These are phyloP conservation scores for Pythium biforme DNA, from an alignment of 352 stramenopile genomes.

Conservation along the genomic window DNA sequence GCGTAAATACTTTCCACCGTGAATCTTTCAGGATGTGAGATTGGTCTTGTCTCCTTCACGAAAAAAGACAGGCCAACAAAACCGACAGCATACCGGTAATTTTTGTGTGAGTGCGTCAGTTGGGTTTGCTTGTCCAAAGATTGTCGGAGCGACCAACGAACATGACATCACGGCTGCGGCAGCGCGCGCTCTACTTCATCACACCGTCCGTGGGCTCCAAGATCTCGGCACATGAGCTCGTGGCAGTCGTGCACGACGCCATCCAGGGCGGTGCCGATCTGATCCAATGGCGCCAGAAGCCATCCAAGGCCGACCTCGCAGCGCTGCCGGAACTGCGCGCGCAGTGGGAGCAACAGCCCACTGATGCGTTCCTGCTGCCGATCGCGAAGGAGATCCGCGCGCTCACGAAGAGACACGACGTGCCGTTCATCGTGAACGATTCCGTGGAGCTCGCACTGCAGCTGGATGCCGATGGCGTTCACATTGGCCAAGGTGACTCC, in stretches of 20 bases:
- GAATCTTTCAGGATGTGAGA: not conserved
- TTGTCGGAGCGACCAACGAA: not conserved
- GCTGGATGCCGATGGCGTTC: slow-evolving; percentile 47
- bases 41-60: slow-evolving; percentile 5
- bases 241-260: slow-evolving; percentile 39
- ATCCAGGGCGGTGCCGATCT: slow-evolving; percentile 45
- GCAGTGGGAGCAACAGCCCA: slow-evolving; percentile 25
- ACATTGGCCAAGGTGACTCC: slow-evolving; percentile 51
- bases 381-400: slow-evolving; percentile 39
- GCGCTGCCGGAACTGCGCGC: slow-evolving; percentile 26
- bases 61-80: not conserved
- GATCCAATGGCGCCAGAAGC: slow-evolving; percentile 60
- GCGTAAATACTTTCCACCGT: slow-evolving; percentile 11
- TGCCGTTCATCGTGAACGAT: slow-evolving; percentile 62
- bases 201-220: slow-evolving; percentile 41
- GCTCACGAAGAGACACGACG: slow-evolving; percentile 34
- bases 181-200: slow-evolving; percentile 59
- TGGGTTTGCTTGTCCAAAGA: not conserved
- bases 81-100: not conserved
- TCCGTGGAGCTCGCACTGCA: slow-evolving; percentile 44
- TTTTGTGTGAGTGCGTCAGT: not conserved
- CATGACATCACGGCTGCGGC: slow-evolving; percentile 19
- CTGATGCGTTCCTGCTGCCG: slow-evolving; percentile 34
- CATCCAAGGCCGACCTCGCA: slow-evolving; percentile 30
- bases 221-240: slow-evolving; percentile 28